A percentile compares a stretch with the other conserved stretches of the same genome.
These are phyloP conservation scores for Phytophthora fragariae DNA, from an alignment of 352 stramenopile species.

Conservation along the genomic window DNA sequence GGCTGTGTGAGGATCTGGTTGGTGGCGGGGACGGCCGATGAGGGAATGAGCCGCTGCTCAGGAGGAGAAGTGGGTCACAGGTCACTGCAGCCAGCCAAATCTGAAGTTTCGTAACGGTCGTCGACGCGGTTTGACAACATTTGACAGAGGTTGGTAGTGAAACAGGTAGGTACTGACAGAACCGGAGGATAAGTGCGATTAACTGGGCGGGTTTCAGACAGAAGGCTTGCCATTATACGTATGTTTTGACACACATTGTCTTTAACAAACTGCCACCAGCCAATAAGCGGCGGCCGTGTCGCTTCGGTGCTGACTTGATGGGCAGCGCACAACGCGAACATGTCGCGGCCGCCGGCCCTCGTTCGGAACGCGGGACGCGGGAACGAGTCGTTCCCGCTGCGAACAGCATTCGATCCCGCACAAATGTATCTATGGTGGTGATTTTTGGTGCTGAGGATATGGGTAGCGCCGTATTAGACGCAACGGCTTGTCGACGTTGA, in stretches of 20 bases:
- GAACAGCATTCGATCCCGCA: too few species aligned
- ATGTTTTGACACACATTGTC: constrained; percentile 3
- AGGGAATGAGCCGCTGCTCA: constrained; percentile 28
- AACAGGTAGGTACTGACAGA: neutral
- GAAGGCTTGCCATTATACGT: neutral
- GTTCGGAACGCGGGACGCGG: neutral
- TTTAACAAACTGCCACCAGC: constrained; percentile 30
- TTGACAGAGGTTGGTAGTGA: constrained; percentile 7
- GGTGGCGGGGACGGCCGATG: constrained; percentile 21
- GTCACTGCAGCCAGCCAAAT: constrained; percentile 35
- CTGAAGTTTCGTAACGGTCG: constrained; percentile 34
- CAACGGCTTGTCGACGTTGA: too few species aligned
- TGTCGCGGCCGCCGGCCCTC: constrained; percentile 3
- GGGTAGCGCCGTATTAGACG: too few species aligned
- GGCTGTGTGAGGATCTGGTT: constrained; percentile 13
- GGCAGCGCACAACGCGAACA: constrained; percentile 2
- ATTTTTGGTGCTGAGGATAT: too few species aligned
- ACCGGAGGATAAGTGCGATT: neutral
- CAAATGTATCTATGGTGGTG: too few species aligned
- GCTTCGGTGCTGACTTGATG: constrained; percentile 16
- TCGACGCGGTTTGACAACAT: constrained; percentile 27
- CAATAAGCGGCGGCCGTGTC: constrained; percentile 17
- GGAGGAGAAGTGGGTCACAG: neutral
- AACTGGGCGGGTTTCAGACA: neutral
- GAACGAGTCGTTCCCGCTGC: too few species aligned